Conservation (phyloP, 495 filamentous ascomycete species). For the Penicillium lividum region DNA sequence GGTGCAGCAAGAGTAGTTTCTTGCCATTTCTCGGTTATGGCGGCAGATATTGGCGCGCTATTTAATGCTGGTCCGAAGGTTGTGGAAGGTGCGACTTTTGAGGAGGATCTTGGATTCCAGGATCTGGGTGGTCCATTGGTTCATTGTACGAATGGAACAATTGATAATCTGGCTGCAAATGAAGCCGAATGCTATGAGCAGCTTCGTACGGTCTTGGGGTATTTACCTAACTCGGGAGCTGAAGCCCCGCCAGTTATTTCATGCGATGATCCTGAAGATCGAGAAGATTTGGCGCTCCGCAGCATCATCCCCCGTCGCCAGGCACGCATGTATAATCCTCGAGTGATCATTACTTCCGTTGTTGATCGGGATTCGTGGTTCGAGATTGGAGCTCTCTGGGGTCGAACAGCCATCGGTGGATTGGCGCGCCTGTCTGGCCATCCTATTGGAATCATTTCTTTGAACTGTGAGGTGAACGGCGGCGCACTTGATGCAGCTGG, state of each 20-base stretch:
- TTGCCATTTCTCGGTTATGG: constrained; percentile 68
- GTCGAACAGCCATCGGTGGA: constrained; percentile 59
- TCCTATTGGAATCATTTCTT: constrained; percentile 56
- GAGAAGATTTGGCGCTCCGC: constrained; percentile 49
- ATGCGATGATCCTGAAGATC: constrained; percentile 47
- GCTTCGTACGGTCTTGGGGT: constrained; percentile 54
- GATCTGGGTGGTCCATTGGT: constrained; percentile 58
- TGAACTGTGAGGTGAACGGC: constrained; percentile 61
- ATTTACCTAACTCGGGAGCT: constrained; percentile 56
- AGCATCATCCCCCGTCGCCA: constrained; percentile 58
- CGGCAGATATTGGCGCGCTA: constrained; percentile 58
- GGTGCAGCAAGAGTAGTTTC: constrained; percentile 60
- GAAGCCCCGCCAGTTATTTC: constrained; percentile 52
- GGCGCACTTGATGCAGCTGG: constrained; percentile 61
- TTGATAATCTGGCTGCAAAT: constrained; percentile 62
- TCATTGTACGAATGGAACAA: constrained; percentile 66
- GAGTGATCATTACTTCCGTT: constrained; percentile 56
- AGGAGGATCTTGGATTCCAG: constrained; percentile 58
- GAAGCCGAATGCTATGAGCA: constrained; percentile 63
- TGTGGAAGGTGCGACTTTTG: constrained; percentile 60
- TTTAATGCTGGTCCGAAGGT: constrained; percentile 68
- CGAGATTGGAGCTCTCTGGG: constrained; percentile 63
- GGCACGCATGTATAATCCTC: constrained; percentile 60
- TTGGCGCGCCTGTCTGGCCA: constrained; percentile 56
- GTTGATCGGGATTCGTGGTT: constrained; percentile 59